These are phyloP conservation scores for Solanum ossicruentum DNA, from an alignment of 257 asterid genomes.

Conservation along the genomic window DNA sequence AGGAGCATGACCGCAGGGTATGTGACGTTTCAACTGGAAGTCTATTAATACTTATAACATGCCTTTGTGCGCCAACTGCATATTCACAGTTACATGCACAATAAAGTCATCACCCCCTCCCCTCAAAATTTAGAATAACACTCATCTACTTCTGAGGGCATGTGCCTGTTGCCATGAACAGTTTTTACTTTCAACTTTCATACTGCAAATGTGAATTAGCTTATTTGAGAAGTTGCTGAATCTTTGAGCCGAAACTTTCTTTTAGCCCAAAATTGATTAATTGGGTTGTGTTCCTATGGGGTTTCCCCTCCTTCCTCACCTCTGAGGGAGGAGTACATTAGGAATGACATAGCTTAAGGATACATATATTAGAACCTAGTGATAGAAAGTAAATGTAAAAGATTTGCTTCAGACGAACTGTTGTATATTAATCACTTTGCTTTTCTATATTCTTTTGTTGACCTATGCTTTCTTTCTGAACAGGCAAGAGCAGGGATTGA, in stretches of 20 bases:
- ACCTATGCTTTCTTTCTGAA: neutral
- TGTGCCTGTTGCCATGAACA: neutral
- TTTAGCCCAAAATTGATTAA: neutral
- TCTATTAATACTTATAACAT: neutral
- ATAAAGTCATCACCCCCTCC: neutral
- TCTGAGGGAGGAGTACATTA: neutral
- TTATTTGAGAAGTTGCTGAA: neutral
- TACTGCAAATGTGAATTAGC: neutral
- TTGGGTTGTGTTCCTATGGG: neutral
- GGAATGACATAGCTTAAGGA: neutral
- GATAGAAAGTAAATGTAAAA: neutral
- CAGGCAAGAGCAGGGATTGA: constrained; percentile 99
- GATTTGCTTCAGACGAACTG: neutral
- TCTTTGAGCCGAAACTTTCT: neutral
- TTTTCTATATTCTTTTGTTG: neutral
- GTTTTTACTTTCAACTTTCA: neutral
- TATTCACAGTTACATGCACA: neutral
- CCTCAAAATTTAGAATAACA: neutral
- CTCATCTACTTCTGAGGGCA: neutral
- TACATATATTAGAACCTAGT: neutral
- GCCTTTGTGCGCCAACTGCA: neutral
- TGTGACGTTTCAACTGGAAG: neutral
- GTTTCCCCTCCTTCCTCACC: neutral
- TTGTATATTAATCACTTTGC: neutral
- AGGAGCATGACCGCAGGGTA: constrained; percentile 98